Percentiles rank a stretch among this genome's conserved stretches.
phyloP scores from a whole-genome alignment of 2,329 filamentous ascomycete genomes.

The Aureobasidium subglaciale region DNA sequence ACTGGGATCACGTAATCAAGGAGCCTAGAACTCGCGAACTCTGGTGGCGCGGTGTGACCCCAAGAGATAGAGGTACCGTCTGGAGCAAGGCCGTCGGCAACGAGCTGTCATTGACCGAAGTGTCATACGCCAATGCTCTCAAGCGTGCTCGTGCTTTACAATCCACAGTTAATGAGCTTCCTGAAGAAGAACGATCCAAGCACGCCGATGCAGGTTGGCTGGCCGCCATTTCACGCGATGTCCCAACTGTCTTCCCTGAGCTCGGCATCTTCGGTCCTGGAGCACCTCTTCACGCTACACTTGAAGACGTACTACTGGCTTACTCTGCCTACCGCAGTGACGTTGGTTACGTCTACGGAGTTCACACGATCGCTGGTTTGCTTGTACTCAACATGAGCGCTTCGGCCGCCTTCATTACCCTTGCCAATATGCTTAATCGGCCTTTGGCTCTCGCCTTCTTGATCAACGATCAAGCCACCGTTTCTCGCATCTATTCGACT shows the following conservation, averaged over 20 bases:
- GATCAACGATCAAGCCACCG: constrained; percentile 61
- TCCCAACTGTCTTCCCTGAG: constrained; percentile 61
- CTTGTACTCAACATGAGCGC: constrained; percentile 65
- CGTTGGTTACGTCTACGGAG: constrained; percentile 68
- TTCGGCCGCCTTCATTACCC: constrained; percentile 58
- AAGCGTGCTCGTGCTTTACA: constrained; percentile 59
- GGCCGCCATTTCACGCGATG: constrained; percentile 56
- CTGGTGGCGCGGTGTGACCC: constrained; percentile 75
- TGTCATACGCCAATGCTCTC: constrained; percentile 65
- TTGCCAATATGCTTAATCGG: constrained; percentile 73
- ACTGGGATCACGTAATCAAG: constrained; percentile 64
- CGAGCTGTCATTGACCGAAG: constrained; percentile 58
- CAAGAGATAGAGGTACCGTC: constrained; percentile 60
- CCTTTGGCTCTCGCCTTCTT: constrained; percentile 69
- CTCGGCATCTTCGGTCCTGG: constrained; percentile 62
- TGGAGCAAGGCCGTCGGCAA: constrained; percentile 70
- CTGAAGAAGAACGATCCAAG: constrained; percentile 37
- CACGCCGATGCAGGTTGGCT: constrained; percentile 56
- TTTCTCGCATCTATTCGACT: constrained; percentile 60
- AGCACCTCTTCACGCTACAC: constrained; percentile 59
- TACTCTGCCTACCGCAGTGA: constrained; percentile 78
- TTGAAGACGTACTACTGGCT: constrained; percentile 68
- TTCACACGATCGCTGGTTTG: constrained; percentile 66
- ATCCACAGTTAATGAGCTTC: constrained; percentile 43
- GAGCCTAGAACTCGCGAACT: constrained; percentile 66